phyloP scores from a whole-genome alignment of 2,329 filamentous ascomycete genomes.

The Drechslerella dactyloides region DNA sequence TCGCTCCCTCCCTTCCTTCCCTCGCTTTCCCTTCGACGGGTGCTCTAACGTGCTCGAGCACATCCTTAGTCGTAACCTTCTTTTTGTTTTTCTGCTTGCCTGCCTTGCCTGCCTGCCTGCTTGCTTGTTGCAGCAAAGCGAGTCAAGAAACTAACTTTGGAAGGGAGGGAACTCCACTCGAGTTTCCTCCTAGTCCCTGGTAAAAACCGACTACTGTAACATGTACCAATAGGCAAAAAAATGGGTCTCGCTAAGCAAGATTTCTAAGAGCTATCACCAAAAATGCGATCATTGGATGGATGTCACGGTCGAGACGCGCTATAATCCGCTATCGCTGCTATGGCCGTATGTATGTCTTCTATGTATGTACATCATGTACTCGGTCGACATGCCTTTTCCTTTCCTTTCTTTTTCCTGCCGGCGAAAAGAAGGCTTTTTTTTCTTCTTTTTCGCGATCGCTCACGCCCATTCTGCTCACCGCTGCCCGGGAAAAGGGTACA shows the following conservation, averaged over 20 bases:
- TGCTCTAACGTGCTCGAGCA: constrained; percentile 34
- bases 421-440: constrained; percentile 47
- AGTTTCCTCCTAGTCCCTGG: constrained; percentile 45
- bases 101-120: constrained; percentile 37
- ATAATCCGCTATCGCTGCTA: constrained; percentile 37
- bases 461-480: constrained; percentile 20
- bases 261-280: constrained; percentile 51
- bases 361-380: neutral
- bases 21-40: constrained; percentile 30
- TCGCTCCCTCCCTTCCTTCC: neutral
- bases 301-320: constrained; percentile 43
- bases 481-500: constrained; percentile 10
- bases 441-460: constrained; percentile 25
- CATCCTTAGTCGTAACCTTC: neutral
- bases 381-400: constrained; percentile 1
- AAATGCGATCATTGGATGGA: constrained; percentile 49
- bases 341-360: neutral
- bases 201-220: constrained; percentile 3
- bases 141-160: constrained; percentile 36
- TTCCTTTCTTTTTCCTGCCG: constrained; percentile 36
- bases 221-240: constrained; percentile 22
- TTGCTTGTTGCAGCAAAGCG: constrained; percentile 47
- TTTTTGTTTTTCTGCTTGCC: constrained; percentile 13
- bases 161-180: constrained; percentile 48
- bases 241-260: constrained; percentile 45